Conservation (phyloP, 2,329 filamentous ascomycete species). For the Aspergillus terreus region DNA sequence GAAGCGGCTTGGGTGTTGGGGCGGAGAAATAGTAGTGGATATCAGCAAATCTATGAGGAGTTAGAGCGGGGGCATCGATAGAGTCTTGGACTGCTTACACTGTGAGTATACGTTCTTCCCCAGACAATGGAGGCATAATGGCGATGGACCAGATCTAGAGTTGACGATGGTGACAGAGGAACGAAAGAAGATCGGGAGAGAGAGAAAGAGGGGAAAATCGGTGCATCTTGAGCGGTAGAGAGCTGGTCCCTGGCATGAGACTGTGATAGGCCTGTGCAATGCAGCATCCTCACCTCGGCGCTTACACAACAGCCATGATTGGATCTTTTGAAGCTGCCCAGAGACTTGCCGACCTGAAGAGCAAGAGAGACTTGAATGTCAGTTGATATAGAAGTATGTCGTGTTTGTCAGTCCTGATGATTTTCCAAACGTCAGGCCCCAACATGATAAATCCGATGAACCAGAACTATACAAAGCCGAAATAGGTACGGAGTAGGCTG, state of each 20-base stretch:
- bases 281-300: constrained; percentile 17
- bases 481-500: too few species aligned
- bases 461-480: too few species aligned
- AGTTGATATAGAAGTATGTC: too few species aligned
- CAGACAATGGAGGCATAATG: constrained; percentile 44
- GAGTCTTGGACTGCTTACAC: constrained; percentile 34
- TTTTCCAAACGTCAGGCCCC: too few species aligned
- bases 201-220: constrained; percentile 1
- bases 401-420: too few species aligned
- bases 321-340: constrained; percentile 6
- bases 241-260: neutral
- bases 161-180: too few species aligned
- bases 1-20: constrained; percentile 52
- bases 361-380: too few species aligned
- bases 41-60: constrained; percentile 54
- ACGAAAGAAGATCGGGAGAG: neutral
- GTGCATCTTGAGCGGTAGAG: constrained; percentile 5
- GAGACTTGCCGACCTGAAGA: too few species aligned
- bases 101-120: constrained; percentile 45
- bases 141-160: neutral
- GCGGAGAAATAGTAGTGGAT: constrained; percentile 61
- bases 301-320: constrained; percentile 12
- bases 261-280: constrained; percentile 12
- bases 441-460: too few species aligned
- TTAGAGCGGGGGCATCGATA: constrained; percentile 5